These are phyloP conservation scores for Penicillium sp. DNA, from an alignment of 2,329 filamentous ascomycete genomes.

Conservation along the genomic window DNA sequence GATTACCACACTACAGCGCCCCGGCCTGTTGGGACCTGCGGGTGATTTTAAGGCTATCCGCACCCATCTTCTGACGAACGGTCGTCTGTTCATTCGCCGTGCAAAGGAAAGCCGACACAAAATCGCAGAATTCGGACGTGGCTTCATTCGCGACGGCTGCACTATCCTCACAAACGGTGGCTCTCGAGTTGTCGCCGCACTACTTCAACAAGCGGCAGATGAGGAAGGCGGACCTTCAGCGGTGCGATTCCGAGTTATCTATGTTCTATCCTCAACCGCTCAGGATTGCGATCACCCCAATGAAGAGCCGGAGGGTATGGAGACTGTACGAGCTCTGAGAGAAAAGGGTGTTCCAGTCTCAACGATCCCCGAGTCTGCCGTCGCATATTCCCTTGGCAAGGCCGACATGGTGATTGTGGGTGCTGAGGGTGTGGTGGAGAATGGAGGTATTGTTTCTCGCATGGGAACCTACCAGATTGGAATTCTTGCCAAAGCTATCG, in stretches of 20 bases:
- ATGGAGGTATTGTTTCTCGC: constrained; percentile 87
- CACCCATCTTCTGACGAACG: constrained; percentile 81
- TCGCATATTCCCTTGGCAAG: constrained; percentile 76
- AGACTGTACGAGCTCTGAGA: constrained; percentile 71
- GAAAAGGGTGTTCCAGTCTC: constrained; percentile 78
- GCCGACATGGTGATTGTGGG: constrained; percentile 70
- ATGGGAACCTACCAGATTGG: constrained; percentile 88
- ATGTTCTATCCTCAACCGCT: constrained; percentile 57
- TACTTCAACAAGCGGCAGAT: constrained; percentile 74
- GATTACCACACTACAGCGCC: constrained; percentile 68
- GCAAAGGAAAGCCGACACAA: constrained; percentile 82
- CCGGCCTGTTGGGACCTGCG: constrained; percentile 52
- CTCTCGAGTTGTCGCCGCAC: constrained; percentile 76
- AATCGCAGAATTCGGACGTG: constrained; percentile 77
- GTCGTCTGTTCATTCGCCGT: constrained; percentile 79
- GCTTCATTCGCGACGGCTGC: constrained; percentile 75
- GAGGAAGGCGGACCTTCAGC: constrained; percentile 57
- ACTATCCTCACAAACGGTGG: constrained; percentile 91
- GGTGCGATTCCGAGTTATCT: constrained; percentile 80
- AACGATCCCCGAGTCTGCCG: constrained; percentile 72
- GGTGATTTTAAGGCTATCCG: constrained; percentile 81
- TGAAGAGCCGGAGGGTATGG: constrained; percentile 63
- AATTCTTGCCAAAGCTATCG: constrained; percentile 70
- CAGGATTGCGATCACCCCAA: constrained; percentile 28
- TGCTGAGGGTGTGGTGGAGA: constrained; percentile 85